Evolutionary conservation across 1,139 yeast species (phyloP), one percentile per base, ranked within the genome.

Genomic region (Geotrichum citri-aurantii): DNA sequence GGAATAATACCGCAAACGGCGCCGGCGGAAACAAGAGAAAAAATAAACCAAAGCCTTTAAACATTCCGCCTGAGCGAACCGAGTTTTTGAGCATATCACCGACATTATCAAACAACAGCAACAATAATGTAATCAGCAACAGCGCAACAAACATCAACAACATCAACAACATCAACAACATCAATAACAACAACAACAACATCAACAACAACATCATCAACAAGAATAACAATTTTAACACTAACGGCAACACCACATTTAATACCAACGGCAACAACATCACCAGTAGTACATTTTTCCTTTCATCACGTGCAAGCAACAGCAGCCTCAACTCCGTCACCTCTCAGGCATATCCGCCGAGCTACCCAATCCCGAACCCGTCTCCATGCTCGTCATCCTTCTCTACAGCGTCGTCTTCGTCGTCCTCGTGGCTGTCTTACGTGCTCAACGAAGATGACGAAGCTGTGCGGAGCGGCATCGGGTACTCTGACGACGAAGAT

Each of bases 11-110:
- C 29, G 37, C 31, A 19, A 33, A 50, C 48, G 46, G 42, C n/a
- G n/a, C n/a, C n/a, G 23, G 53, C 23, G 46, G 42, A 33, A 50
- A 51, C 57, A 63, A 48, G 51, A 64, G 62, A 60, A 65, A 37
- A 65, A 63, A 55, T 65, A 64, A 54, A 44, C 60, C 61, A 58
- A 58, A 47, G 57, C 61, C 58, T 40, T 49, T 27, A 40, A 46
- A 12, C 40, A 33, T 31, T 47, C 26, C 19, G 26, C 14, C 27
- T 21, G 27, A 46, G n/a, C 48, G 27, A 21, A 17, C 48, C 10
- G 48, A 21, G 14, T 46, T 19, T 14, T 2, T 46, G 26, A 21
- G 42, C 3, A 37, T 37, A n/a, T 37, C 42, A 11, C 42, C 42
- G 19, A 4, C 42, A 37, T 12, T 37, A 37, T 17, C 17, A 11